A percentile compares a stretch with the other conserved stretches of the same genome.
These are phyloP conservation scores for Solanum pimpinellifolium DNA, from an alignment of 257 asterid genomes.

Conservation along the genomic window DNA sequence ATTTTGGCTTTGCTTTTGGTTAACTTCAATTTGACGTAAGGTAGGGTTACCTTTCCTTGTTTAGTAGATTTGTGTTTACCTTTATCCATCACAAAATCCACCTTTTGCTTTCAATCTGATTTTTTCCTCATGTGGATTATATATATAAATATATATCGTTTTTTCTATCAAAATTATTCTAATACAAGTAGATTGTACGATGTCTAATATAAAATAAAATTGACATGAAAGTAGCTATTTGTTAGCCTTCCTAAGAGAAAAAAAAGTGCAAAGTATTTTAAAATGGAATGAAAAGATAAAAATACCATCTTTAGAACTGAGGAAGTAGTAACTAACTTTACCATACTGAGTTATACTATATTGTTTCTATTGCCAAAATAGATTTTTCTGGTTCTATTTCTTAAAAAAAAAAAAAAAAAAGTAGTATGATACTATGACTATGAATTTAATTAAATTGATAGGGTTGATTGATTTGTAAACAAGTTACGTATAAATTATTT, in stretches of 20 bases:
- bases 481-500: neutral
- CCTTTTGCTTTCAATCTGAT: neutral
- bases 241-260: neutral
- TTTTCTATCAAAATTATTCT: no score
- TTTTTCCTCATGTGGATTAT: neutral
- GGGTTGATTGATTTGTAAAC: neutral
- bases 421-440: neutral
- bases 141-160: no score
- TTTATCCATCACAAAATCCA: neutral
- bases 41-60: neutral
- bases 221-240: neutral
- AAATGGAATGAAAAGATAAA: no score
- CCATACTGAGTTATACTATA: neutral
- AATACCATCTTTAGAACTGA: no score
- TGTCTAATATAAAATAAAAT: accelerated
- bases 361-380: neutral
- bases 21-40: neutral
- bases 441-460: neutral
- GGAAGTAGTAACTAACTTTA: no score
- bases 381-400: neutral
- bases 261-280: neutral
- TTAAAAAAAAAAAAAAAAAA: no score
- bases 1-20: neutral
- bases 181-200: no score
- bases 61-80: neutral